Evolutionary conservation across 1,284 basidiomycete species (phyloP).

Genomic region (Leccinum subrobustum): DNA sequence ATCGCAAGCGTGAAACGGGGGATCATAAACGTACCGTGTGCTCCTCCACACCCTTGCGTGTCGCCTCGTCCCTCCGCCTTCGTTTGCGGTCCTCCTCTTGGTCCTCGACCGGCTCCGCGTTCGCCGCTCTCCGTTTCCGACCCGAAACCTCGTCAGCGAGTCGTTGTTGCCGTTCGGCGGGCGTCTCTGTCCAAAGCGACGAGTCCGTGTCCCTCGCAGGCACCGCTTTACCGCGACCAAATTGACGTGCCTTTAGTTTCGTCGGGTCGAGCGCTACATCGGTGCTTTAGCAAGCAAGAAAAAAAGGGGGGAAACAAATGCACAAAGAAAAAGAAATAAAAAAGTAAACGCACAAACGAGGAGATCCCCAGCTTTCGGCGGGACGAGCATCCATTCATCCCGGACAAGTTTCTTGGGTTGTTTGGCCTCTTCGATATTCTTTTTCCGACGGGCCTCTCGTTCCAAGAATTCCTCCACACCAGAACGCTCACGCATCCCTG

Average conservation of each 20-base stretch:
- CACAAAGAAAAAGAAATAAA: too few species aligned
- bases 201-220: slow-evolving; percentile 47
- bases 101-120: slow-evolving; percentile 42
- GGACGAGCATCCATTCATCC: slow-evolving; percentile 95
- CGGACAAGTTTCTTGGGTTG: slow-evolving; percentile 76
- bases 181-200: slow-evolving; percentile 92
- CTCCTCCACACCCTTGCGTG: slow-evolving; percentile 69
- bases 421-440: slow-evolving; percentile 66
- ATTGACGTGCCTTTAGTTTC: slow-evolving; percentile 70
- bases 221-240: slow-evolving; percentile 62
- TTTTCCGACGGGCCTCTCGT: slow-evolving; percentile 71
- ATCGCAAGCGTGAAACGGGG: neutral
- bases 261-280: slow-evolving; percentile 64
- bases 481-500: slow-evolving; percentile 35
- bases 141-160: slow-evolving; percentile 85
- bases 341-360: slow-evolving; percentile 62
- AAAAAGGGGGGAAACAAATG: neutral
- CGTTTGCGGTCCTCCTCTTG: slow-evolving; percentile 44
- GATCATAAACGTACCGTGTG: slow-evolving; percentile 62
- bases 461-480: slow-evolving; percentile 80
- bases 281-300: neutral
- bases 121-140: slow-evolving; percentile 70
- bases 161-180: slow-evolving; percentile 80
- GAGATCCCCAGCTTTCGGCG: slow-evolving; percentile 77
- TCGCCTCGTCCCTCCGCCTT: slow-evolving; percentile 67